A percentile compares a stretch with the other conserved stretches of the same genome.
Conservation (phyloP, 208 protist genomes). For the Trypanosoma platydactyli region DNA sequence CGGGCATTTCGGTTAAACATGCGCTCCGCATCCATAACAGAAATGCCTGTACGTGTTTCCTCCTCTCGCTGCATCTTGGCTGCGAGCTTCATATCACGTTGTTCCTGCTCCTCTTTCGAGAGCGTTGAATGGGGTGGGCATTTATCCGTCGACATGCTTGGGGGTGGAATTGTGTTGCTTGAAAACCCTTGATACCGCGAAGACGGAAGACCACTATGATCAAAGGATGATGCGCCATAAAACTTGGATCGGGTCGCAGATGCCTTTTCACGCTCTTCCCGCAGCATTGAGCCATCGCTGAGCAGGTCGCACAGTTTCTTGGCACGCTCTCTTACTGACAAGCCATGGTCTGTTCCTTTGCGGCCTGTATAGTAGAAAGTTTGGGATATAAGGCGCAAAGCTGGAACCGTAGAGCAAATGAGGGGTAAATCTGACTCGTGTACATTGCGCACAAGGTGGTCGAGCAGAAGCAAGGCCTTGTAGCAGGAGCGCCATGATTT, state of each 20-base stretch:
- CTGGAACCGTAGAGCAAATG: conserved; percentile 67
- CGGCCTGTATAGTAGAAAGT: conserved; percentile 86
- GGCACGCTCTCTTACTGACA: conserved; percentile 85
- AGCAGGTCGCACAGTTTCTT: conserved; percentile 82
- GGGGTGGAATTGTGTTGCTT: conserved; percentile 4
- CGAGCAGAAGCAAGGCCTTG: conserved; percentile 84
- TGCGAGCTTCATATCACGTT: conserved; percentile 82
- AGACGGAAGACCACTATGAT: conserved; percentile 18
- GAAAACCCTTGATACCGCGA: conserved; percentile 29
- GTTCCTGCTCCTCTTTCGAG: conserved; percentile 84
- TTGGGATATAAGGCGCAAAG: conserved; percentile 66
- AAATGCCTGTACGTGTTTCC: conserved; percentile 70
- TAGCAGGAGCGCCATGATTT: conserved; percentile 88
- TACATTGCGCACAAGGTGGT: conserved; percentile 83
- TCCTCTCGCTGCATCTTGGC: conserved; percentile 85
- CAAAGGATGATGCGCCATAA: conserved; percentile 41
- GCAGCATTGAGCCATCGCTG: conserved; percentile 72
- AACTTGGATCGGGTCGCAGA: conserved; percentile 69
- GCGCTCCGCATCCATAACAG: conserved; percentile 59
- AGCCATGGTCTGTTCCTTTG: conserved; percentile 86
- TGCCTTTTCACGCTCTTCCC: conserved; percentile 79
- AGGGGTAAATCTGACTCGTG: conserved; percentile 60
- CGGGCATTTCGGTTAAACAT: conserved; percentile 61
- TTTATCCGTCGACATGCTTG: conserved; percentile 10
- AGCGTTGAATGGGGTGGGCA: conserved; percentile 24